These are phyloP conservation scores for Pelargonium myrrhifolium DNA, from an alignment of 441 rosid species.

Conservation along the genomic window DNA sequence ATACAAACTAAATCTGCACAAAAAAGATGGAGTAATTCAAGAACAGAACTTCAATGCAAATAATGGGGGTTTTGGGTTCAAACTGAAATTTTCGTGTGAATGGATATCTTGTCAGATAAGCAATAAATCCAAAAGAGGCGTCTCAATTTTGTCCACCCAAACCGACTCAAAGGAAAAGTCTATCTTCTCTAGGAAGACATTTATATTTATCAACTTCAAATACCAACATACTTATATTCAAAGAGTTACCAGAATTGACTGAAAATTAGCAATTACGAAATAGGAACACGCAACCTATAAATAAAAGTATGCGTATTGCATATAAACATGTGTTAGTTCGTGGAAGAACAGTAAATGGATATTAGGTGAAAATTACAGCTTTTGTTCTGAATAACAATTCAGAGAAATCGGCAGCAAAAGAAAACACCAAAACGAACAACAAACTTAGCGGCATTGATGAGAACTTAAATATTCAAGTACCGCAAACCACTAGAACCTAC, in stretches of 20 bases:
- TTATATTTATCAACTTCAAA: not conserved
- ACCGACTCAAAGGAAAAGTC: not conserved
- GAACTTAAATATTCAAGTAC: no score
- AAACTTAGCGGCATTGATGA: no score
- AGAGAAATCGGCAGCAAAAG: no score
- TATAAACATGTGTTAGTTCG: no score
- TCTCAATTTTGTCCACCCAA: not conserved
- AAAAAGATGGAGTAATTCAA: not conserved
- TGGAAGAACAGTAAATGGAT: no score
- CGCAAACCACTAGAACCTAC: no score
- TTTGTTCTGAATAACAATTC: no score
- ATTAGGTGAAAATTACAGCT: no score
- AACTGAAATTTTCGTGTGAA: not conserved
- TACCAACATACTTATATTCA: not conserved
- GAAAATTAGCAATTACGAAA: not conserved
- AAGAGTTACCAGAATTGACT: not conserved
- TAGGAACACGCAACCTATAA: no score
- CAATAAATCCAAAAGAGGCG: not conserved
- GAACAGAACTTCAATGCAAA: not conserved
- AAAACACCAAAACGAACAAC: no score
- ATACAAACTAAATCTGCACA: conserved; percentile 18
- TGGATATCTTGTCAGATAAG: not conserved
- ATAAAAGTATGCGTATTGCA: no score
- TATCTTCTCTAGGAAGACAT: not conserved
- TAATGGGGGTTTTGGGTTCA: not conserved